Percentiles rank a stretch among this genome's conserved stretches.
Conservation (phyloP, 2,329 filamentous ascomycete genomes). For the Aspergillus sojae region DNA sequence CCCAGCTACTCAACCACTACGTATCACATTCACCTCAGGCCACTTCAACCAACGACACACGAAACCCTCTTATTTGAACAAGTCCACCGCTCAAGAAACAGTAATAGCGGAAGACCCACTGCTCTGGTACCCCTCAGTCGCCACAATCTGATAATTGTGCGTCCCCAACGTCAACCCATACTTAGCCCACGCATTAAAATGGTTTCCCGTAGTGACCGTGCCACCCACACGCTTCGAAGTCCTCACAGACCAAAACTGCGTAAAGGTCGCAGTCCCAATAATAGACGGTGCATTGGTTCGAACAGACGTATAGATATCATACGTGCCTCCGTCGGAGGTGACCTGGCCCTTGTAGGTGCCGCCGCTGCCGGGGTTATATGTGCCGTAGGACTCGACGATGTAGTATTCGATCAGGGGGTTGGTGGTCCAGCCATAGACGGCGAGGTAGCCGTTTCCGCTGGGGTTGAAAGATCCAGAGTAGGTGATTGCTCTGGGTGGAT, state of each 20-base stretch:
- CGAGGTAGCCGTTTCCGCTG: conserved; percentile 37
- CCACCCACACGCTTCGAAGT: conserved; percentile 37
- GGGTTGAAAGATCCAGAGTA: conserved; percentile 34
- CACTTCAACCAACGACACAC: rapidly evolving
- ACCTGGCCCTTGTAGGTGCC: conserved; percentile 38
- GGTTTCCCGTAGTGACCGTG: conserved; percentile 39
- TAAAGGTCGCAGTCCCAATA: conserved; percentile 43
- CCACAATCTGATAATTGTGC: conserved; percentile 46
- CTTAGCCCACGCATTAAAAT: conserved; percentile 40
- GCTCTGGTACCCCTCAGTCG: conserved; percentile 48
- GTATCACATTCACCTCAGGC: too few relatives aligned
- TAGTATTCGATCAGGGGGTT: conserved; percentile 42
- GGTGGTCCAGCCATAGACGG: conserved; percentile 47
- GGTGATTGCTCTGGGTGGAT: conserved; percentile 24
- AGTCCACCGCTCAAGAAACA: conserved; percentile 25
- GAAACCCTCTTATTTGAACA: rapidly evolving
- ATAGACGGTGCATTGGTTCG: conserved; percentile 46
- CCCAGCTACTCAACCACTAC: background rate
- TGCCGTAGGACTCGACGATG: conserved; percentile 39
- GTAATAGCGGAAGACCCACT: conserved; percentile 42
- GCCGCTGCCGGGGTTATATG: conserved; percentile 34
- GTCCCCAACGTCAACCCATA: conserved; percentile 36
- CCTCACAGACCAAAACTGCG: conserved; percentile 48
- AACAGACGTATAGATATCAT: conserved; percentile 41
- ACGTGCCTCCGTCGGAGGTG: conserved; percentile 39